Conservation (phyloP, 2,329 filamentous ascomycete genomes). For the Fusarium sp. region DNA sequence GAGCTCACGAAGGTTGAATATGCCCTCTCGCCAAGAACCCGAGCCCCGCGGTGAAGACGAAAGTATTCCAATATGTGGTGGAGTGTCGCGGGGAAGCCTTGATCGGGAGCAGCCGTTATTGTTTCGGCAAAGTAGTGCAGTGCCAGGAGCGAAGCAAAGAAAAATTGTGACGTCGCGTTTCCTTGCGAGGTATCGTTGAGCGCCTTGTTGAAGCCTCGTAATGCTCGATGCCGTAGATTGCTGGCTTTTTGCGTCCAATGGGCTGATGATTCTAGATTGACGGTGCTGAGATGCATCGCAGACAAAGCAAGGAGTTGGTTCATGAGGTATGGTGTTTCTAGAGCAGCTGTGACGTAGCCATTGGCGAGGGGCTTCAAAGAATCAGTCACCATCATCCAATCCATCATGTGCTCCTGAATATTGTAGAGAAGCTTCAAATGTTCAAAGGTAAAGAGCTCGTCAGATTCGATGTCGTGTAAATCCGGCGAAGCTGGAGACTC, state of each 20-base stretch:
- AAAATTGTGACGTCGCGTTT: conserved; percentile 17
- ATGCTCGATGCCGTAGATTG: background rate
- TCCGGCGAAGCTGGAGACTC: background rate
- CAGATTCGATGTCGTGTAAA: background rate
- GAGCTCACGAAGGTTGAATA: background rate
- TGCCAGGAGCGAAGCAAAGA: conserved; percentile 19
- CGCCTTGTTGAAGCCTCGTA: conserved; percentile 20
- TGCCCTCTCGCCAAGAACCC: background rate
- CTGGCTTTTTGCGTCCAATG: background rate
- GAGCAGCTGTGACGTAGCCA: background rate
- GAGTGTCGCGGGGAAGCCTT: background rate
- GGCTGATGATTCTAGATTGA: background rate
- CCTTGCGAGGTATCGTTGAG: background rate
- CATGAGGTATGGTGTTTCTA: conserved; percentile 22
- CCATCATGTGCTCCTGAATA: background rate
- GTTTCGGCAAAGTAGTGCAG: conserved; percentile 23
- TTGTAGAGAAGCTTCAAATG: conserved; percentile 18
- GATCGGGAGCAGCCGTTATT: background rate
- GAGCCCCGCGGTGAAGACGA: conserved; percentile 13
- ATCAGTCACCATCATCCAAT: conserved; percentile 2
- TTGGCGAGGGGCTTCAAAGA: background rate
- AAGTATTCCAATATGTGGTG: conserved; percentile 9
- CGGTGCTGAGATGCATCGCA: conserved; percentile 7
- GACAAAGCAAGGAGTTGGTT: conserved; percentile 25
- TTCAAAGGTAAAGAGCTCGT: conserved; percentile 9